Evolutionary conservation across 1,284 basidiomycete genomes (phyloP).

Genomic region (Trichosporon sp.): DNA sequence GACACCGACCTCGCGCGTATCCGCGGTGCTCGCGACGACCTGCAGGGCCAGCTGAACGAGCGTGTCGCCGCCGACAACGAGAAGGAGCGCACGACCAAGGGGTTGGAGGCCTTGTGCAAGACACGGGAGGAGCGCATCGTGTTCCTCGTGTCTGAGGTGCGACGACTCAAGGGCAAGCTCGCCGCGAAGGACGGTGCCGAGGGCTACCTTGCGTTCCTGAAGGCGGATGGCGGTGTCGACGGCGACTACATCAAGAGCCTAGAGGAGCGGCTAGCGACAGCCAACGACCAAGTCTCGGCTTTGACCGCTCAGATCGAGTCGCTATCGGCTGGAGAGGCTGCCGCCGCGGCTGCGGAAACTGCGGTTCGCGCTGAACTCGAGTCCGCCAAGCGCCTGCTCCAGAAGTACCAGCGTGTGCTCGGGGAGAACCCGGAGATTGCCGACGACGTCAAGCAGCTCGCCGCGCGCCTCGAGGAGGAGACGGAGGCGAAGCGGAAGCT

Average conservation of each 20-base stretch:
- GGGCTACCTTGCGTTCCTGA: constrained; percentile 67
- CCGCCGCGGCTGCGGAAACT: constrained; percentile 19
- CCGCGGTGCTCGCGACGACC: constrained; percentile 74
- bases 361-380: constrained; percentile 30
- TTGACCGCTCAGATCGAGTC: constrained; percentile 25
- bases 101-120: constrained; percentile 67
- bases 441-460: constrained; percentile 56
- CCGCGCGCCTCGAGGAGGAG: constrained; percentile 59
- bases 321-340: constrained; percentile 20
- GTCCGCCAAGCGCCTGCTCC: constrained; percentile 51
- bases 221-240: constrained; percentile 59
- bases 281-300: constrained; percentile 28
- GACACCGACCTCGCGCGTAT: constrained; percentile 72
- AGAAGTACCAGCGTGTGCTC: constrained; percentile 60
- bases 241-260: constrained; percentile 62
- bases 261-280: constrained; percentile 56
- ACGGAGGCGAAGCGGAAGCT: constrained; percentile 61
- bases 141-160: constrained; percentile 68
- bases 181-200: constrained; percentile 69
- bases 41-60: constrained; percentile 66
- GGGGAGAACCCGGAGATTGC: constrained; percentile 55
- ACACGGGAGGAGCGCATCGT: constrained; percentile 72
- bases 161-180: constrained; percentile 67
- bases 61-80: constrained; percentile 63
- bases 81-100: constrained; percentile 61